A percentile compares a stretch with the other conserved stretches of the same genome.
Conservation (phyloP, 495 filamentous ascomycete genomes). For the Tuber borchii region DNA sequence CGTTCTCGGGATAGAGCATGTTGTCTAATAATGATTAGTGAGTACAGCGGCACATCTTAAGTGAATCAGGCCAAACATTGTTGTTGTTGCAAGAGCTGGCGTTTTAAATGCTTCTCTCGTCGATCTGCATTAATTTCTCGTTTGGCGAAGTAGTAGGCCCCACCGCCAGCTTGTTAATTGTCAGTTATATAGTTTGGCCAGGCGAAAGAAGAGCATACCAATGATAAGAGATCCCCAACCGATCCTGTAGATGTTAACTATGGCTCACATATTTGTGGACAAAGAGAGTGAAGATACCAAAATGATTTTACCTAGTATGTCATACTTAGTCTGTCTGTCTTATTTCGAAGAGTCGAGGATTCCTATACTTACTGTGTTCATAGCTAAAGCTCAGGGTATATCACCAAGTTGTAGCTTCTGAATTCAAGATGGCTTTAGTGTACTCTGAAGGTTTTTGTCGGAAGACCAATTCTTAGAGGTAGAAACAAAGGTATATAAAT, state of each 20-base stretch:
- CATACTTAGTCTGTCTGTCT: constrained; percentile 25
- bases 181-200: constrained; percentile 28
- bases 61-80: constrained; percentile 53
- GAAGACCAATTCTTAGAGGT: neutral
- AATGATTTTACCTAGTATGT: constrained; percentile 54
- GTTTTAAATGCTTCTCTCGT: constrained; percentile 60
- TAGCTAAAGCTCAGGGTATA: constrained; percentile 17
- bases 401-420: neutral
- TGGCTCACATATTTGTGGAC: constrained; percentile 2
- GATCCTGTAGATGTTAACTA: constrained; percentile 49
- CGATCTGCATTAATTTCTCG: constrained; percentile 85
- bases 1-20: constrained; percentile 65
- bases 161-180: constrained; percentile 59
- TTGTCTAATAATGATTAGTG: constrained; percentile 65
- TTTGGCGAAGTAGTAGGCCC: constrained; percentile 95
- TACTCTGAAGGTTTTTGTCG: neutral
- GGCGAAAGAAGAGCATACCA: constrained; percentile 48
- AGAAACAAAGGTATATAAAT: neutral
- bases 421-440: constrained; percentile 6
- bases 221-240: constrained; percentile 82
- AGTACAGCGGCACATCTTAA: constrained; percentile 44
- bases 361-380: constrained; percentile 44
- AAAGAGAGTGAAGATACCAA: constrained; percentile 48
- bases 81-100: constrained; percentile 53
- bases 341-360: neutral